Evolutionary conservation across 2,329 filamentous ascomycete genomes (phyloP), one percentile per base, ranked within the genome.

Genomic region (Apiospora hydei): DNA sequence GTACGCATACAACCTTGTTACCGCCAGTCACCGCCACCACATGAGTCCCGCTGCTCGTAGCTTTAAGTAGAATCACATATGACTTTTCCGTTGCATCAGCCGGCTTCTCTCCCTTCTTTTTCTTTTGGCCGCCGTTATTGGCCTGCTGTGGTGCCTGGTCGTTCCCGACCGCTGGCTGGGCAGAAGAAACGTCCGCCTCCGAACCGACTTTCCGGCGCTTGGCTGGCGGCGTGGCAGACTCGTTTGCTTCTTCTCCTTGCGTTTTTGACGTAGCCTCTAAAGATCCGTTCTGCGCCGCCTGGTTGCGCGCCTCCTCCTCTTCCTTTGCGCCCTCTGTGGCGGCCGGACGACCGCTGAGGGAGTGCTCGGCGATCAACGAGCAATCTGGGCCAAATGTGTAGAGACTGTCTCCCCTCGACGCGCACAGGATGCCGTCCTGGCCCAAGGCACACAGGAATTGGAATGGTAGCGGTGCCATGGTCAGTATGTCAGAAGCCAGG

Each of bases 1-100:
- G 94, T 0, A 98, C 94, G 81, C 94, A 93, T 53, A 99, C 87
- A 69, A 89, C 91, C 84, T 99, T 99, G 85, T 98, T 96, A 78
- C 97, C 94, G n/a, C 90, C 92, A 11, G 95, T 97, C 43, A 97
- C 89, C 30, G 91, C 93, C 57, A 98, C 85, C 26, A 97, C 81
- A 82, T 97, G 86, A 57, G 88, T 86, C 18, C 91, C 89, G 75
- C 93, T 86, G 18, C 85, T 81, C 0, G 94, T 92, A 41, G 88
- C 83, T 30, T 88, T 85, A 75, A 98, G 80, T 74, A 92, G 89
- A 72, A 91, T 92, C 71, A 98, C 88, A n/a, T 43, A 57, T n/a
- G 47, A 14, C 30, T 26, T 34, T 57, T 53, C 47, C 10, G 68
- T n/a, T 11, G 68, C 18, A n/a, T 57, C 47, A 18, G 21, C 68